phyloP scores from a whole-genome alignment of 179 eudicot genomes.

The Silene coronaria region DNA sequence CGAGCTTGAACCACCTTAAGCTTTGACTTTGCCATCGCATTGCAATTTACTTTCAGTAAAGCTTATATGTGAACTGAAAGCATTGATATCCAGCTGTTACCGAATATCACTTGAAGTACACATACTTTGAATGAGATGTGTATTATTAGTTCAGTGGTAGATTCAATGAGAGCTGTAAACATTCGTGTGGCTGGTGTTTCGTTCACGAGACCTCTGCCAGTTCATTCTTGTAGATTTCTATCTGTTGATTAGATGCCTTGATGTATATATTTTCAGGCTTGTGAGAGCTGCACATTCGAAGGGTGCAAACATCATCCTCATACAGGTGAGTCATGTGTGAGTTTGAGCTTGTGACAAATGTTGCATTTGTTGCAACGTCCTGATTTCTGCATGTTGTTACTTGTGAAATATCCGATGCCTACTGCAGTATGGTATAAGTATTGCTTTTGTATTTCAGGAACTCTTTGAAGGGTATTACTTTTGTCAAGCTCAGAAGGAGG shows the following conservation, averaged over 20 bases:
- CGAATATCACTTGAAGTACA: too few species aligned
- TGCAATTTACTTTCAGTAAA: too few species aligned
- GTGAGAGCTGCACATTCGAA: constrained; percentile 90
- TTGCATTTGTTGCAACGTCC: not conserved
- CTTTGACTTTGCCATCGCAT: too few species aligned
- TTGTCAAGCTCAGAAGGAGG: constrained; percentile 98
- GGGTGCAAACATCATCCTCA: constrained; percentile 92
- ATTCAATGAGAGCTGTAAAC: not conserved
- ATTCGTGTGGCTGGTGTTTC: not conserved
- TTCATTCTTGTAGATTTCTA: not conserved
- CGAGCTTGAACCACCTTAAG: too few species aligned
- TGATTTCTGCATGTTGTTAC: not conserved
- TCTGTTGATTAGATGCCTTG: not conserved
- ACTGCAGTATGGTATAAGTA: not conserved
- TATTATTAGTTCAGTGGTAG: not conserved
- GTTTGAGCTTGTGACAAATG: not conserved
- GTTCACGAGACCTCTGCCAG: not conserved
- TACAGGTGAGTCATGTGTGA: constrained; percentile 70
- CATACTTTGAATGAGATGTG: not conserved
- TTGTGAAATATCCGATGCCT: not conserved
- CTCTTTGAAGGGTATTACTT: constrained; percentile 95
- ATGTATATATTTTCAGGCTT: constrained; percentile 44
- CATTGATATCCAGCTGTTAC: too few species aligned
- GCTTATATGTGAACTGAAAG: too few species aligned
- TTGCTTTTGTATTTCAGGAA: constrained; percentile 45